Evolutionary conservation across 257 asterid species (phyloP).

Genomic region (Parsonsia alboflavescens): DNA sequence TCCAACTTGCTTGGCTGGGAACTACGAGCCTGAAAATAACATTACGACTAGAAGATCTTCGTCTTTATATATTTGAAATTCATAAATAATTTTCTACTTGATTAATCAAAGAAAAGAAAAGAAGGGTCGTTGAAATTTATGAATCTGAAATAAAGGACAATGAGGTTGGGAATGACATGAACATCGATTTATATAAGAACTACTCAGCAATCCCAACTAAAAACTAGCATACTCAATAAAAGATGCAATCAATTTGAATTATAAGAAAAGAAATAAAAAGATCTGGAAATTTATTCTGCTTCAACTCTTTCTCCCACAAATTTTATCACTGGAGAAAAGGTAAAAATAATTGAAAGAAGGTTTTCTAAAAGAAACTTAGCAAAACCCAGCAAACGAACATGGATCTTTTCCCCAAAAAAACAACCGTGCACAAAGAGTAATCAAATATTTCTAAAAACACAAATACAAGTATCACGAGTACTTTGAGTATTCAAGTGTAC

Average conservation of each 20-base stretch:
- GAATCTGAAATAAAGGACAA: background rate
- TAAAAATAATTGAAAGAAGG: background rate
- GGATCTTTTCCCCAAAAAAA: background rate
- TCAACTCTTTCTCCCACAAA: background rate
- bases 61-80: background rate
- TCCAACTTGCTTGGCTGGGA: conserved; percentile 64
- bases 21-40: conserved; percentile 49
- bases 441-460: too few species aligned
- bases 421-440: too few species aligned
- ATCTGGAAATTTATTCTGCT: background rate
- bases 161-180: background rate
- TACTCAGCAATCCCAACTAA: background rate
- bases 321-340: background rate
- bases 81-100: background rate
- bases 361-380: background rate
- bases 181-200: background rate
- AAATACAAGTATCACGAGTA: too few species aligned
- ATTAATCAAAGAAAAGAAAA: background rate
- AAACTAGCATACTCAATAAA: background rate
- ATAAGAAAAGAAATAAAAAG: background rate
- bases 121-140: background rate
- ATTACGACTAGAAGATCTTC: background rate
- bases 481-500: too few species aligned
- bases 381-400: background rate
- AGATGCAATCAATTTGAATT: background rate